Percentiles rank a stretch among this genome's conserved stretches.
Evolutionary conservation across 176 grass and related monocot species (phyloP).

Genomic region (Oropetium thomaeum): DNA sequence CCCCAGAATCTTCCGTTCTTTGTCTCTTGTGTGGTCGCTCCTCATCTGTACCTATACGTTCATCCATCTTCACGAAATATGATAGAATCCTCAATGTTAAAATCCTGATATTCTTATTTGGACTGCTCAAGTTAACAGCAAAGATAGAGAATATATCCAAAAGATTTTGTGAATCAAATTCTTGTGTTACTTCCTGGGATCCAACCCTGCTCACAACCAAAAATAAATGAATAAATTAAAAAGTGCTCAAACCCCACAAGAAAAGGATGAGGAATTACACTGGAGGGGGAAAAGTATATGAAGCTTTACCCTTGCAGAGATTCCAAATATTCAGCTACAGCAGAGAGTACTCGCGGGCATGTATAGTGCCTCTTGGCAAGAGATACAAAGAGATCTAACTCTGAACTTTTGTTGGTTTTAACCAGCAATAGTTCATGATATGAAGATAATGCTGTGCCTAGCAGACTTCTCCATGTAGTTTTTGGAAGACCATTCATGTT

Average conservation of each 20-base stretch:
- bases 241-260: not conserved
- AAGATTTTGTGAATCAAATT: slow-evolving; percentile 52
- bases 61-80: slow-evolving; percentile 52
- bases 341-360: slow-evolving; percentile 65
- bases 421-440: slow-evolving; percentile 50
- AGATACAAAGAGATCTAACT: slow-evolving; percentile 54
- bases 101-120: slow-evolving; percentile 66
- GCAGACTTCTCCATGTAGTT: slow-evolving; percentile 71
- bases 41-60: slow-evolving; percentile 44
- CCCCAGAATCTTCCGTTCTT: slow-evolving; percentile 60
- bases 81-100: slow-evolving; percentile 84
- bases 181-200: slow-evolving; percentile 33
- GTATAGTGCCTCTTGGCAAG: slow-evolving; percentile 76
- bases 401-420: slow-evolving; percentile 34
- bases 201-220: slow-evolving; percentile 29
- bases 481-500: slow-evolving; percentile 55
- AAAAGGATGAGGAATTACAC: not conserved
- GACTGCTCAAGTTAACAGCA: slow-evolving; percentile 65
- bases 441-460: slow-evolving; percentile 71
- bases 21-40: slow-evolving; percentile 62
- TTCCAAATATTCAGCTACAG: slow-evolving; percentile 78
- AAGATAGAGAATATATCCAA: slow-evolving; percentile 46
- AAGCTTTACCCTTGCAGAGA: slow-evolving; percentile 53
- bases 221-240: slow-evolving; percentile 21
- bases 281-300: not conserved